phyloP scores from a whole-genome alignment of 202 grass and related monocot genomes.

The Saccharum hybrid region DNA sequence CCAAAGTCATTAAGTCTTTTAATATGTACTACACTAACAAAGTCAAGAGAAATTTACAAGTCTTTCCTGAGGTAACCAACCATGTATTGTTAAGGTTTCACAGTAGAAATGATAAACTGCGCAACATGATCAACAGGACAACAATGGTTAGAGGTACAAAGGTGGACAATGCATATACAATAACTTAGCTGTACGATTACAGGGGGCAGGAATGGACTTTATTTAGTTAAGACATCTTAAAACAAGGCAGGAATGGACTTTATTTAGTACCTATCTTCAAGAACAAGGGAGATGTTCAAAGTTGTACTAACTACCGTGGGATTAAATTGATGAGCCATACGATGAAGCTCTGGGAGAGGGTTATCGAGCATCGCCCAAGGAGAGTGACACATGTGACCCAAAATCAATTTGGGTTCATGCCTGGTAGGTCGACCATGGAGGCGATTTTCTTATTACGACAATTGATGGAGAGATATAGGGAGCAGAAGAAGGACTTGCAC shows the following conservation, averaged over 20 bases:
- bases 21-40: not conserved
- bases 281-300: no score
- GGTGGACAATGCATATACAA: not conserved
- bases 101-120: slow-evolving; percentile 2
- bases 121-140: not conserved
- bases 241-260: not conserved
- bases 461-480: no score
- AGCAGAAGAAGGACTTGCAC: no score
- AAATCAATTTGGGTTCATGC: no score
- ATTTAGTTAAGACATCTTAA: no score
- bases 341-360: no score
- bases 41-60: not conserved
- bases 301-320: no score
- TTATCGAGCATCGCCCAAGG: no score
- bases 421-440: no score
- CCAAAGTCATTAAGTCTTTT: slow-evolving; percentile 9
- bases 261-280: not conserved
- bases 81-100: not conserved
- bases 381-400: no score
- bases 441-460: no score
- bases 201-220: not conserved
- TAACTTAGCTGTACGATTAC: not conserved
- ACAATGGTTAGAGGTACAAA: not conserved
- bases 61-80: not conserved
- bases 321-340: no score